Evolutionary conservation across 2,329 filamentous ascomycete genomes (phyloP).

Genomic region (Tolypocladium pustulatum): DNA sequence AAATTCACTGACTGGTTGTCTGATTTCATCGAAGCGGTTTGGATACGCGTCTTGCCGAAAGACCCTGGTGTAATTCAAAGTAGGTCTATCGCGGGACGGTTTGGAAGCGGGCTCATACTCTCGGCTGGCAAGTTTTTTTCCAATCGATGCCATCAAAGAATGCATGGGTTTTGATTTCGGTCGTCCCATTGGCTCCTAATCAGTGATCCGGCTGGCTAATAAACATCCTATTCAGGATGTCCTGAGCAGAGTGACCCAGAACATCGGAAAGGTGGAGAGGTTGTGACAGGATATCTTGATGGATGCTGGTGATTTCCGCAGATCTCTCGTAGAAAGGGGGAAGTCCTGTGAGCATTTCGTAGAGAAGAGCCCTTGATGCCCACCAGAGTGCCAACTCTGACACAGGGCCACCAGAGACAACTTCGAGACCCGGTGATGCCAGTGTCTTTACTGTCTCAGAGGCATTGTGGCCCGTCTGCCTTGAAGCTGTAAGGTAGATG

Average conservation of each 20-base stretch:
- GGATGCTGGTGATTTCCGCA: not conserved
- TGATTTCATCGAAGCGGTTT: not conserved
- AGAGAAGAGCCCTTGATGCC: too few relatives aligned
- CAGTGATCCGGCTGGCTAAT: not conserved
- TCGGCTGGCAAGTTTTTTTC: not conserved
- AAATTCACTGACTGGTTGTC: not conserved
- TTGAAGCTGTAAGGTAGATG: too few relatives aligned
- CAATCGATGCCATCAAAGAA: not conserved
- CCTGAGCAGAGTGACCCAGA: not conserved
- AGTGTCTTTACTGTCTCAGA: too few relatives aligned
- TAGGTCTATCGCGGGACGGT: not conserved
- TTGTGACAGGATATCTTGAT: not conserved
- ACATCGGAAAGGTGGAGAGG: not conserved
- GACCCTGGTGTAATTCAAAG: not conserved
- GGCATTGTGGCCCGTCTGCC: too few relatives aligned
- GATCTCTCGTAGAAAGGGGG: not conserved
- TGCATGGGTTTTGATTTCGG: not conserved
- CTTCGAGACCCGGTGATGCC: too few relatives aligned
- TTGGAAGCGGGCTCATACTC: not conserved
- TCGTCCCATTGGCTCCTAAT: not conserved
- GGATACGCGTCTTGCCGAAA: not conserved
- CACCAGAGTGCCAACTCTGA: not conserved
- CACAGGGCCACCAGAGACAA: too few relatives aligned
- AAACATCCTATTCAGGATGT: not conserved
- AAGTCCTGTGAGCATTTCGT: too few relatives aligned